These are phyloP conservation scores for Cucumis hystrix DNA, from an alignment of 306 rosid species.

Conservation along the genomic window DNA sequence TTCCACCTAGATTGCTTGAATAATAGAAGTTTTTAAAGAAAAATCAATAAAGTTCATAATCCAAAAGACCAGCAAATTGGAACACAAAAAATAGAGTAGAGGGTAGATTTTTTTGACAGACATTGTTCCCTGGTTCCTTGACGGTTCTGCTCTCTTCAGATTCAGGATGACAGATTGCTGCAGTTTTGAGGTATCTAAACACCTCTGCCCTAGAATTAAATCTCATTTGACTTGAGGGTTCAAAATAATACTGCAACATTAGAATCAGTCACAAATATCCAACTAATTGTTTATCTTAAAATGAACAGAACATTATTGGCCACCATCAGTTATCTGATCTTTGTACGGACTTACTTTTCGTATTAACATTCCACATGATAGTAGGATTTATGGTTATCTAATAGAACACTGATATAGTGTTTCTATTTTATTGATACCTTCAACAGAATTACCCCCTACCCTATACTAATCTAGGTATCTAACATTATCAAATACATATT, in stretches of 20 bases:
- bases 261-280: background rate
- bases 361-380: background rate
- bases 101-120: constrained; percentile 29
- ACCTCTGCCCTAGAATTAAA: constrained; percentile 56
- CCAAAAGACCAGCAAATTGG: background rate
- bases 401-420: too few species aligned
- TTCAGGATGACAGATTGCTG: constrained; percentile 2
- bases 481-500: background rate
- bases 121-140: constrained; percentile 31
- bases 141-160: constrained; percentile 16
- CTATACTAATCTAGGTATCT: too few species aligned
- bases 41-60: constrained; percentile 16
- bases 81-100: background rate
- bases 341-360: background rate
- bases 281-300: background rate
- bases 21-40: constrained; percentile 22
- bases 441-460: too few species aligned
- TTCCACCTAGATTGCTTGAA: constrained; percentile 54
- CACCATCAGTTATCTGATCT: background rate
- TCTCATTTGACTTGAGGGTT: constrained; percentile 33
- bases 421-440: too few species aligned
- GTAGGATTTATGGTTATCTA: background rate
- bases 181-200: constrained; percentile 29
- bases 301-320: background rate
- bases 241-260: constrained; percentile 50